Conservation (phyloP, 768 basidiomycete genomes). For the Leccinum fibrillosum region DNA sequence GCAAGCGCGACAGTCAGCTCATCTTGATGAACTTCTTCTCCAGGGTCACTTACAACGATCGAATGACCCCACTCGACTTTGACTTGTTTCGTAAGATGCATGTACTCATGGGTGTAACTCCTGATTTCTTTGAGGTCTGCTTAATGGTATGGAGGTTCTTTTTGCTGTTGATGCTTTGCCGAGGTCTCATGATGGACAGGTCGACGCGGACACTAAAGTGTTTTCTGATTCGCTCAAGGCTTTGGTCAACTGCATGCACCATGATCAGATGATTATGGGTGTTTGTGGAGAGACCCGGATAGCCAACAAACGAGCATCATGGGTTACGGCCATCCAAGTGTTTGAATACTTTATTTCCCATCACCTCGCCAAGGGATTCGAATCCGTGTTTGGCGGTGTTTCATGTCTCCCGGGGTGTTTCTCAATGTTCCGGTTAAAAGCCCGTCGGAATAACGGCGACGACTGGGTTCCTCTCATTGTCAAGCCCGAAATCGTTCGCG, state of each 20-base stretch:
- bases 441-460: slow-evolving; percentile 79
- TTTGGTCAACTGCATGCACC: slow-evolving; percentile 97
- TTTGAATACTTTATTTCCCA: slow-evolving; percentile 99
- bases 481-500: slow-evolving; percentile 95
- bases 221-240: slow-evolving; percentile 86
- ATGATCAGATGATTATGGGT: slow-evolving; percentile 99
- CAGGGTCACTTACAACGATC: slow-evolving; percentile 97
- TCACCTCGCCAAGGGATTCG: slow-evolving; percentile 97
- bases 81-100: slow-evolving; percentile 98
- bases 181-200: slow-evolving; percentile 46
- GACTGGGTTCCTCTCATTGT: slow-evolving; percentile 98
- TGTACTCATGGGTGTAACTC: slow-evolving; percentile 96
- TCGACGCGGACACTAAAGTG: slow-evolving; percentile 97
- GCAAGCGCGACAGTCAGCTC: slow-evolving; percentile 97
- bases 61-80: slow-evolving; percentile 96
- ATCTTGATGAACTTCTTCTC: slow-evolving; percentile 99
- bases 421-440: slow-evolving; percentile 98
- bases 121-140: slow-evolving; percentile 96
- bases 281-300: slow-evolving; percentile 98
- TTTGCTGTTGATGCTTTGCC: background rate
- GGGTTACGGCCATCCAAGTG: slow-evolving; percentile 98
- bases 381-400: slow-evolving; percentile 98
- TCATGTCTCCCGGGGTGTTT: slow-evolving; percentile 99
- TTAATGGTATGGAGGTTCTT: slow-evolving; percentile 73
- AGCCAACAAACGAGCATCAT: slow-evolving; percentile 96